Evolutionary conservation across 345 rosid genomes (phyloP).

Genomic region (Anacardium occidentale): DNA sequence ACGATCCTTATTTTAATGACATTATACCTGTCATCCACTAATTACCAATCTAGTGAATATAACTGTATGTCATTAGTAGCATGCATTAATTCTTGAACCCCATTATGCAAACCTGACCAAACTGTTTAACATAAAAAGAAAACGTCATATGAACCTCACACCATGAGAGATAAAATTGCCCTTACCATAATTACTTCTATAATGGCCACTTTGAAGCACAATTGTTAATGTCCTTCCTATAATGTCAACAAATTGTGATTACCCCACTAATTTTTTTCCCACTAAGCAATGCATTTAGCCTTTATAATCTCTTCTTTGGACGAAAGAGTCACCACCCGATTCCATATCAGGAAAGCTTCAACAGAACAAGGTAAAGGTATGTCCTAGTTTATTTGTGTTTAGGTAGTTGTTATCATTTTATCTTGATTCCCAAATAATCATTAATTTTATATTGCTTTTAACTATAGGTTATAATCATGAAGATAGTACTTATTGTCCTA

Average conservation of each 20-base stretch:
- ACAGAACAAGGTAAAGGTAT: slow-evolving; percentile 17
- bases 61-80: slow-evolving; percentile 5
- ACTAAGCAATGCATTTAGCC: slow-evolving; percentile 10
- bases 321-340: not conserved
- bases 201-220: slow-evolving; percentile 11
- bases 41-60: slow-evolving; percentile 5
- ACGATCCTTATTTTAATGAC: slow-evolving; percentile 4
- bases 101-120: slow-evolving; percentile 25
- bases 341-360: slow-evolving; percentile 11
- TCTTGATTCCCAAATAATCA: not conserved
- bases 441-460: not conserved
- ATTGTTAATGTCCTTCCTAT: not conserved
- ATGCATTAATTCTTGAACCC: slow-evolving; percentile 19
- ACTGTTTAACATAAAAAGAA: not conserved
- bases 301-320: slow-evolving; percentile 20
- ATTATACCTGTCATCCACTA: slow-evolving; percentile 18
- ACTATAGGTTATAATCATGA: slow-evolving; percentile 21
- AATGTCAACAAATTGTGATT: slow-evolving; percentile 16
- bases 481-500: slow-evolving; percentile 14
- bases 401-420: not conserved
- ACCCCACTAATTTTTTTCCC: slow-evolving; percentile 20
- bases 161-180: not conserved
- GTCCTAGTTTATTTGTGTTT: not conserved
- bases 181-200: slow-evolving; percentile 8
- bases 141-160: slow-evolving; percentile 4